Conservation (phyloP, 2,329 filamentous ascomycete genomes). For the Xylariaceae sp. region DNA sequence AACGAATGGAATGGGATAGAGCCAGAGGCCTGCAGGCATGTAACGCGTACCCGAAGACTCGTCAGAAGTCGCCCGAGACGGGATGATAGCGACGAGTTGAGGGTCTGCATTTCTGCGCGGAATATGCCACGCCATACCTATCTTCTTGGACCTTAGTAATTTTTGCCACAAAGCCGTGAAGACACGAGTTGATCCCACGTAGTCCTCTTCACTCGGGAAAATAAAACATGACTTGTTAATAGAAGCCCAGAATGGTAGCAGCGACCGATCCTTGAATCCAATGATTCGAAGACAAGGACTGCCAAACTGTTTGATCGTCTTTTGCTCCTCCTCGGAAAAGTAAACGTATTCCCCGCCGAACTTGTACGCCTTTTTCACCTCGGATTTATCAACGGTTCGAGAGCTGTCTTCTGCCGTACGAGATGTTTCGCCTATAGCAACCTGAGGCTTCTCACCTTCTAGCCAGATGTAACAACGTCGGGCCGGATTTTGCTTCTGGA, state of each 20-base stretch:
- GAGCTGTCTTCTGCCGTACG: slow-evolving; percentile 73
- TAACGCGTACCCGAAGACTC: slow-evolving; percentile 61
- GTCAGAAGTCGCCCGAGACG: slow-evolving; percentile 62
- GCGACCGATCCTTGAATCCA: slow-evolving; percentile 79
- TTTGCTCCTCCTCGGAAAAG: slow-evolving; percentile 81
- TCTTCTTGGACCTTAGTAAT: slow-evolving; percentile 69
- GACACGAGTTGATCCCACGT: slow-evolving; percentile 83
- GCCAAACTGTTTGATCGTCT: slow-evolving; percentile 72
- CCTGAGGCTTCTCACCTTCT: slow-evolving; percentile 76
- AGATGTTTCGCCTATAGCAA: slow-evolving; percentile 68
- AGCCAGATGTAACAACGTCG: slow-evolving; percentile 85
- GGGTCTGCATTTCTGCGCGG: slow-evolving; percentile 75
- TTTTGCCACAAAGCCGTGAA: slow-evolving; percentile 91
- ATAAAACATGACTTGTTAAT: slow-evolving; percentile 85
- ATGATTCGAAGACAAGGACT: slow-evolving; percentile 80
- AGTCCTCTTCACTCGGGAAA: slow-evolving; percentile 87
- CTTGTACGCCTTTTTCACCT: slow-evolving; percentile 89
- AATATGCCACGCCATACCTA: slow-evolving; percentile 87
- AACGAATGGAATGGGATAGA: slow-evolving; percentile 79
- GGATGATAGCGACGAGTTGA: slow-evolving; percentile 72
- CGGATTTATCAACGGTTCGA: slow-evolving; percentile 68
- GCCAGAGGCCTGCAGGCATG: slow-evolving; percentile 80
- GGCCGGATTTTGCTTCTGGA: slow-evolving; percentile 77
- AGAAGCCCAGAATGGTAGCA: slow-evolving; percentile 77
- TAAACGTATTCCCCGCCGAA: slow-evolving; percentile 87